These are phyloP conservation scores for Coniochaeta sp. DNA, from an alignment of 2,329 filamentous ascomycete species.

Conservation along the genomic window DNA sequence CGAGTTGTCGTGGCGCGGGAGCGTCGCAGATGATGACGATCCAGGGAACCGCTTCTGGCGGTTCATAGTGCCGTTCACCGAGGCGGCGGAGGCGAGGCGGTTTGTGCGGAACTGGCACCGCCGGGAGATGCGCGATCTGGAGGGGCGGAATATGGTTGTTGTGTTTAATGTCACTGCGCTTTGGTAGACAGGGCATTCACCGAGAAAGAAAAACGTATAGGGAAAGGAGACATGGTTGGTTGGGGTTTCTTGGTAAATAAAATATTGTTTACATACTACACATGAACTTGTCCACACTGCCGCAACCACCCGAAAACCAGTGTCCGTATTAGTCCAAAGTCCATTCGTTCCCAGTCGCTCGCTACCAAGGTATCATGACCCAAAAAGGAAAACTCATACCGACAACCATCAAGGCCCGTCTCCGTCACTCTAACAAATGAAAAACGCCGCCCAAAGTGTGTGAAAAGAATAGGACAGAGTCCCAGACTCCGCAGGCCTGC, in stretches of 20 bases:
- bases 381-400: not conserved
- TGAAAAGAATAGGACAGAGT: not conserved
- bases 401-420: conserved; percentile 10
- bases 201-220: not conserved
- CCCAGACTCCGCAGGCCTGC: not conserved
- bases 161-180: conserved; percentile 19
- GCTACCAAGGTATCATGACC: conserved; percentile 7
- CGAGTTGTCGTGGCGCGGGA: not conserved
- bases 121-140: conserved; percentile 22
- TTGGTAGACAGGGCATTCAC: conserved; percentile 12
- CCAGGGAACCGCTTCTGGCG: conserved; percentile 26
- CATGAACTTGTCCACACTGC: not conserved
- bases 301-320: not conserved
- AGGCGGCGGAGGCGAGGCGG: conserved; percentile 43
- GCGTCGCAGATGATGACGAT: conserved; percentile 9
- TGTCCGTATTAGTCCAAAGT: not conserved
- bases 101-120: conserved; percentile 39
- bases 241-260: no score
- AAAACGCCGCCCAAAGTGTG: not conserved
- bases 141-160: conserved; percentile 10
- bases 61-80: conserved; percentile 49
- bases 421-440: conserved; percentile 1
- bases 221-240: no score
- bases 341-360: not conserved
- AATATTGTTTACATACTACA: not conserved